Conservation (phyloP, 352 stramenopile species). For the Thalassiosira livingstoniorum region DNA sequence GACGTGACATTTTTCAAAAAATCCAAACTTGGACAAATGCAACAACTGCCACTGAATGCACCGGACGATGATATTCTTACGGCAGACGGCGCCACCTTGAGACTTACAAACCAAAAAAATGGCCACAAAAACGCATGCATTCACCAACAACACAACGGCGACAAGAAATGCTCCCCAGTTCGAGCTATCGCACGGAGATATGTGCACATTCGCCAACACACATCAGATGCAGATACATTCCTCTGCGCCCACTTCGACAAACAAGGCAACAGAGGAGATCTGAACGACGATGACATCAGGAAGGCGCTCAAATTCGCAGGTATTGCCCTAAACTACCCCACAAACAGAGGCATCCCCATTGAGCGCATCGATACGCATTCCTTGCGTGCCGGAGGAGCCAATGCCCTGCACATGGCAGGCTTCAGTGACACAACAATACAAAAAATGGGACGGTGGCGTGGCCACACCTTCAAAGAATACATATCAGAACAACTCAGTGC, state of each 20-base stretch:
- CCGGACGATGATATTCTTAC: background rate
- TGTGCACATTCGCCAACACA: background rate
- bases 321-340: background rate
- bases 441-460: slow-evolving; percentile 13
- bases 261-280: background rate
- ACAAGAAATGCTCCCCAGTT: background rate
- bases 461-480: slow-evolving; percentile 17
- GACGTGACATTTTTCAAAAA: slow-evolving; percentile 43
- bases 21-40: background rate
- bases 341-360: background rate
- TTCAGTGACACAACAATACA: background rate
- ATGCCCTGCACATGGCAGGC: background rate
- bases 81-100: slow-evolving; percentile 14
- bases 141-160: slow-evolving; percentile 26
- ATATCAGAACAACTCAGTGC: background rate
- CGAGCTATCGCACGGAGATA: background rate
- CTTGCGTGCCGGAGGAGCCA: background rate
- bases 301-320: background rate
- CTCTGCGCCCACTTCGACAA: slow-evolving; percentile 26
- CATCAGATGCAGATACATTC: background rate
- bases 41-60: background rate
- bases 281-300: background rate
- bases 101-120: slow-evolving; percentile 38
- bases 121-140: slow-evolving; percentile 18
- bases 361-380: slow-evolving; percentile 7